Evolutionary conservation across 2,329 filamentous ascomycete genomes (phyloP).

Genomic region (Penicillium sp.): DNA sequence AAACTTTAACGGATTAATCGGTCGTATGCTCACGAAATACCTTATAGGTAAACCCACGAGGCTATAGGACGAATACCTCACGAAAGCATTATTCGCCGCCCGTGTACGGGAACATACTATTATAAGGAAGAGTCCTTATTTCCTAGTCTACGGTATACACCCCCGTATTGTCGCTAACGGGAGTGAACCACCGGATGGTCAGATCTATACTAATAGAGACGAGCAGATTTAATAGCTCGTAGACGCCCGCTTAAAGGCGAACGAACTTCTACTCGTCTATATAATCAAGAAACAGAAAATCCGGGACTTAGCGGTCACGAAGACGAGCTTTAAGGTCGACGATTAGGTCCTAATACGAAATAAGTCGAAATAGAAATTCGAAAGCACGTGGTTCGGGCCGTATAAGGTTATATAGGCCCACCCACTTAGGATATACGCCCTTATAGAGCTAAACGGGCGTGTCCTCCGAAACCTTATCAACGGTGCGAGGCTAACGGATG

Average conservation of each 20-base stretch:
- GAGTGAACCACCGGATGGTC: too few relatives aligned
- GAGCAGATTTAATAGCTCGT: too few relatives aligned
- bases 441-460: not conserved
- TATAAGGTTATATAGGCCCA: constrained; percentile 2
- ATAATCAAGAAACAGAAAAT: not conserved
- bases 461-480: not conserved
- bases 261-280: not conserved
- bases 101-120: too few relatives aligned
- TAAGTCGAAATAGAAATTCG: constrained; percentile 7
- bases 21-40: too few relatives aligned
- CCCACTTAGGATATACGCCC: constrained; percentile 4
- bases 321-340: constrained; percentile 1
- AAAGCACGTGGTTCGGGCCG: constrained; percentile 11
- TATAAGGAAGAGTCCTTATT: too few relatives aligned
- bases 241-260: not conserved
- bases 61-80: too few relatives aligned
- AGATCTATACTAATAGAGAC: too few relatives aligned
- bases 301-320: not conserved
- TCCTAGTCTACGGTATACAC: too few relatives aligned
- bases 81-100: too few relatives aligned
- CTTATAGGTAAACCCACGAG: too few relatives aligned
- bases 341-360: constrained; percentile 7
- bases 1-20: too few relatives aligned
- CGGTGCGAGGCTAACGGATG: not conserved
- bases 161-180: too few relatives aligned